Evolutionary conservation across 345 rosid genomes (phyloP).

Genomic region (Citrus mangshanensis): DNA sequence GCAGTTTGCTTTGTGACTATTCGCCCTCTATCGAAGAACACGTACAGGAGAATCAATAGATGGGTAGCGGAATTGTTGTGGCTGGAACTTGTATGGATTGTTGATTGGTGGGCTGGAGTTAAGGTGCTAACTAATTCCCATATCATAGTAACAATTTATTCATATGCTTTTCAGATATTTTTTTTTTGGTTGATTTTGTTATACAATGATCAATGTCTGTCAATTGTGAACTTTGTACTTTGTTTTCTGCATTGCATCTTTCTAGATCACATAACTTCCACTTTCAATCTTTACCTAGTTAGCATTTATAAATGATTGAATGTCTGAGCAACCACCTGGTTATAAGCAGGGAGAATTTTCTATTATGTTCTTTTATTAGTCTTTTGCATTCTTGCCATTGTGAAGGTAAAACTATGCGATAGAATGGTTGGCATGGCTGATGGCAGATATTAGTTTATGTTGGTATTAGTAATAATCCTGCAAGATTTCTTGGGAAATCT

Average conservation of each 20-base stretch:
- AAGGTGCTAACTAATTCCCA: slow-evolving; percentile 45
- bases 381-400: not conserved
- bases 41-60: slow-evolving; percentile 70
- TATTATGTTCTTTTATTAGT: not conserved
- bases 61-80: slow-evolving; percentile 77
- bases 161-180: not conserved
- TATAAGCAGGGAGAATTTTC: too few species aligned
- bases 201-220: not conserved
- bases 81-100: slow-evolving; percentile 89
- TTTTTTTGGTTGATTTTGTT: not conserved
- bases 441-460: not conserved
- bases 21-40: slow-evolving; percentile 75
- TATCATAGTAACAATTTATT: slow-evolving; percentile 4
- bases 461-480: not conserved
- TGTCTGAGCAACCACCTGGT: not conserved
- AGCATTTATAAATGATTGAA: not conserved
- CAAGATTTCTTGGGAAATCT: not conserved
- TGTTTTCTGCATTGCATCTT: not conserved
- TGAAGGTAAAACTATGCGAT: not conserved
- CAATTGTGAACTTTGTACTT: not conserved
- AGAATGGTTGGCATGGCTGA: not conserved
- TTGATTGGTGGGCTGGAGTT: slow-evolving; percentile 97
- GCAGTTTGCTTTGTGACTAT: slow-evolving; percentile 67
- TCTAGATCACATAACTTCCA: not conserved
- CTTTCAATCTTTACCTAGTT: not conserved